These are phyloP conservation scores for Westerdykella ornata DNA, from an alignment of 2,329 filamentous ascomycete species.

Conservation along the genomic window DNA sequence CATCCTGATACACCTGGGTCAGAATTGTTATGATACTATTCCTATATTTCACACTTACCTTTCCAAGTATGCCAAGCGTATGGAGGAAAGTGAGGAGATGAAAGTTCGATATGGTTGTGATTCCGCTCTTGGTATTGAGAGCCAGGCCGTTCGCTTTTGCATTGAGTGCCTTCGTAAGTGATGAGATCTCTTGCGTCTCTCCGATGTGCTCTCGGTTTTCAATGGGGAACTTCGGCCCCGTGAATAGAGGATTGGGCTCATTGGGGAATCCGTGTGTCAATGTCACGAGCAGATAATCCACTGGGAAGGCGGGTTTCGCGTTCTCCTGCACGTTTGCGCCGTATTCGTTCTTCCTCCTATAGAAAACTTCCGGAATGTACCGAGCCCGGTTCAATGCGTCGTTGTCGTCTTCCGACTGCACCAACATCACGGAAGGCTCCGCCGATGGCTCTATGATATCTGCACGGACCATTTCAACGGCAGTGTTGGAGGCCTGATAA, in stretches of 20 bases:
- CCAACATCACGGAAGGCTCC: conserved; percentile 88
- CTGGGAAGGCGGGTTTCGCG: conserved; percentile 90
- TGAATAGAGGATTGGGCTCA: conserved; percentile 69
- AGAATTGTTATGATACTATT: conserved; percentile 4
- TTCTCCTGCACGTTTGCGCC: conserved; percentile 95
- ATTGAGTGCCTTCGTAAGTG: conserved; percentile 61
- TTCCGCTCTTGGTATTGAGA: conserved; percentile 56
- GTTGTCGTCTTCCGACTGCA: conserved; percentile 84
- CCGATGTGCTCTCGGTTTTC: conserved; percentile 87
- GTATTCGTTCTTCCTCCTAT: conserved; percentile 91
- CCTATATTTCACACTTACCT: conserved; percentile 51
- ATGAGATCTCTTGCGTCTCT: conserved; percentile 71
- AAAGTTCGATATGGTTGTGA: conserved; percentile 78
- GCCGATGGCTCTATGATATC: conserved; percentile 93
- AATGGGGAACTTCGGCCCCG: conserved; percentile 67
- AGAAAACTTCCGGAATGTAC: conserved; percentile 98
- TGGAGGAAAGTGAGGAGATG: conserved; percentile 87
- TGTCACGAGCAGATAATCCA: conserved; percentile 93
- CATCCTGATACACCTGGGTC: conserved; percentile 57
- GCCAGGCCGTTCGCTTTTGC: conserved; percentile 46
- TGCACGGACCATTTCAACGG: conserved; percentile 92
- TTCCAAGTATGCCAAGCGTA: conserved; percentile 70
- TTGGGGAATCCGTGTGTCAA: conserved; percentile 94
- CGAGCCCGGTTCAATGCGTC: conserved; percentile 62
- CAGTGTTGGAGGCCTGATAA: conserved; percentile 92